Base-by-base conservation (phyloP, 2,329 filamentous ascomycete species). In the Fusarium duplospermum region DNA sequence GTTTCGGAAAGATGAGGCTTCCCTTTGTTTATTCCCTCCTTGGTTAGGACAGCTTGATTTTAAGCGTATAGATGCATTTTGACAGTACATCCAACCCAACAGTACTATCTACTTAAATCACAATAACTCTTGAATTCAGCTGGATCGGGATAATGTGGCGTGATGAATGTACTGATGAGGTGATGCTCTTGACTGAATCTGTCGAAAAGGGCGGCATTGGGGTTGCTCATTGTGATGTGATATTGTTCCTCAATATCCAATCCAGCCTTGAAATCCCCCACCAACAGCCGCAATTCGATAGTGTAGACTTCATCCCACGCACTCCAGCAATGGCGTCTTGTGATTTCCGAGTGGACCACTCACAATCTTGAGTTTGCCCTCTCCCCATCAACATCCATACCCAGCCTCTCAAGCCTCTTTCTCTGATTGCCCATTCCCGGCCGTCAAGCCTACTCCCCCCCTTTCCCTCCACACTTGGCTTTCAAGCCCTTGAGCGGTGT, bases 1-100 rank as follows among this genome's bases (percentile, higher is more conserved):
- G 71, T 74, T 63, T 27, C 24, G 61, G 61, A 42, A 33, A 13
- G 24, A 54, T 18, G 16, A 40, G 22, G 18, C 8, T 38, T n/a
- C 22, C 27, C 18, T 52, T 52, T 24, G 16, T 33, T 56, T 36
- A 54, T 40, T 33, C 60, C 24, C n/a, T 56, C 35, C 22, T 62
- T 54, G 33, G 38, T 38, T 10, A 29, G 45, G 45, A 18, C 31
- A 11, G 29, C 31, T 22, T 38, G 60, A 11, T 22, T 50, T 47
- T 33, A 22, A 42, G 61, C 61, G 35, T 33, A 33, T 22, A 63
- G 38, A 47, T 45, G 57, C 10, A 29, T 59, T 29, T 31, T 42
- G 20, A 24, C 31, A 45, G 14, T 45, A 20, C n/a, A 59, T 18
- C 18, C n/a, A 4, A 50, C 10, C n/a, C n/a, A 50, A 22, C 59